Conservation (phyloP, 2,329 filamentous ascomycete genomes). For the Aspergillus clavatus region DNA sequence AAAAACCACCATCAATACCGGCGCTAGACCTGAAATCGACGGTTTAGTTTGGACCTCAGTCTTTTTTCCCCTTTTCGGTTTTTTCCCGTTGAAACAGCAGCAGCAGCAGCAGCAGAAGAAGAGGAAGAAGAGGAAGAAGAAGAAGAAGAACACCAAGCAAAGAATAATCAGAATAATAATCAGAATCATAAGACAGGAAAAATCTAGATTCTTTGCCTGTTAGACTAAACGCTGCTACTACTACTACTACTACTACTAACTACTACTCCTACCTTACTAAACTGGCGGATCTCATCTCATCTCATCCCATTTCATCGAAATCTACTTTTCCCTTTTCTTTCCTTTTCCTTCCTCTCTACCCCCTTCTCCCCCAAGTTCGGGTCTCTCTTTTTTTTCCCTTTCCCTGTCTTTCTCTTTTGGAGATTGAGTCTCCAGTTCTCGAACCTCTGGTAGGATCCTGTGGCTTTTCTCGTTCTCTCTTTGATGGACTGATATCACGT, state of each 20-base stretch:
- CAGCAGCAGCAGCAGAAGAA: no score
- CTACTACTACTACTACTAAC: neutral
- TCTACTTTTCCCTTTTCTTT: constrained; percentile 3
- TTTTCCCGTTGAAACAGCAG: no score
- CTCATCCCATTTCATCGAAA: no score
- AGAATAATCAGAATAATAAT: no score
- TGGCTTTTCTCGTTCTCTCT: constrained; percentile 18
- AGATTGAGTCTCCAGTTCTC: constrained; percentile 19
- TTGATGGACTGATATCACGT: constrained; percentile 3
- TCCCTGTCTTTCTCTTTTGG: constrained; percentile 10
- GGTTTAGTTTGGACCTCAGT: constrained; percentile 8
- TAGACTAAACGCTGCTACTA: neutral
- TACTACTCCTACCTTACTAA: neutral
- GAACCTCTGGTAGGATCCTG: constrained; percentile 28
- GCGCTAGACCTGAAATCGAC: constrained; percentile 16
- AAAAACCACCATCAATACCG: no score
- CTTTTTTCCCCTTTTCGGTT: constrained; percentile 4
- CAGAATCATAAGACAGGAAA: no score
- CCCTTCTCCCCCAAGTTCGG: constrained; percentile 7
- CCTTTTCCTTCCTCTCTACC: constrained; percentile 8
- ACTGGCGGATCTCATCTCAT: constrained; percentile 14
- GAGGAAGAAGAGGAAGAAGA: no score
- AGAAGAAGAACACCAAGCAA: no score
- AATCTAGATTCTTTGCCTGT: no score
- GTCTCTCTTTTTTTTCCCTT: constrained; percentile 9